Percentiles rank a stretch among this genome's conserved stretches.
phyloP scores from a whole-genome alignment of 805 yeast genomes.

The Metschnikowia gruessii region DNA sequence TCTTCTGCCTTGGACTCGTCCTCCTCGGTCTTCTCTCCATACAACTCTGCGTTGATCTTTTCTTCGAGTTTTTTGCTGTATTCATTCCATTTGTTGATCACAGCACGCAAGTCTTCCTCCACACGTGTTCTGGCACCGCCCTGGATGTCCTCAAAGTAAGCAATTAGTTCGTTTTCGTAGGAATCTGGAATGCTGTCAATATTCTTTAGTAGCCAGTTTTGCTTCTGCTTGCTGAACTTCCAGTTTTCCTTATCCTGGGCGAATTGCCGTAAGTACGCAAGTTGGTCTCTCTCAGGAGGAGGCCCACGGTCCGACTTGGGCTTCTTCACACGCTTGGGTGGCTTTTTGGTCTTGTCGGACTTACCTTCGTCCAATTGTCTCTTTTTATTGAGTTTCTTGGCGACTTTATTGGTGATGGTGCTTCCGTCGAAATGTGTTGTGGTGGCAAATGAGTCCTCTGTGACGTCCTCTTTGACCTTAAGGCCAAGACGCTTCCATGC shows the following conservation, averaged over 20 bases:
- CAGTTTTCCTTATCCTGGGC: conserved; percentile 55
- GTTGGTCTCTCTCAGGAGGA: conserved; percentile 76
- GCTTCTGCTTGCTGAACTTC: conserved; percentile 86
- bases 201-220: conserved; percentile 77
- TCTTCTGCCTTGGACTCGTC: conserved; percentile 15
- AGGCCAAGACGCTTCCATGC: conserved; percentile 84
- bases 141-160: conserved; percentile 59
- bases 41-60: conserved; percentile 36
- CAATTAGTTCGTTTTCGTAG: conserved; percentile 49
- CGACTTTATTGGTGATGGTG: conserved; percentile 40
- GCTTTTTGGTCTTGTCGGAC: conserved; percentile 40
- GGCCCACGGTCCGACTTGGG: conserved; percentile 67
- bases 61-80: conserved; percentile 42
- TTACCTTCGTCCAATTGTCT: conserved; percentile 23
- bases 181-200: conserved; percentile 48
- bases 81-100: conserved; percentile 56
- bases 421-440: conserved; percentile 46
- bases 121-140: conserved; percentile 68
- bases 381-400: conserved; percentile 40
- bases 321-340: conserved; percentile 66
- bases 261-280: conserved; percentile 60
- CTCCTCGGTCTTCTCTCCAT: conserved; percentile 25
- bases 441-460: conserved; percentile 44
- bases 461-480: conserved; percentile 48
- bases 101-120: conserved; percentile 44